Base-by-base conservation (phyloP, 2,329 filamentous ascomycete species). In the Bimuria novae-zelandiae region DNA sequence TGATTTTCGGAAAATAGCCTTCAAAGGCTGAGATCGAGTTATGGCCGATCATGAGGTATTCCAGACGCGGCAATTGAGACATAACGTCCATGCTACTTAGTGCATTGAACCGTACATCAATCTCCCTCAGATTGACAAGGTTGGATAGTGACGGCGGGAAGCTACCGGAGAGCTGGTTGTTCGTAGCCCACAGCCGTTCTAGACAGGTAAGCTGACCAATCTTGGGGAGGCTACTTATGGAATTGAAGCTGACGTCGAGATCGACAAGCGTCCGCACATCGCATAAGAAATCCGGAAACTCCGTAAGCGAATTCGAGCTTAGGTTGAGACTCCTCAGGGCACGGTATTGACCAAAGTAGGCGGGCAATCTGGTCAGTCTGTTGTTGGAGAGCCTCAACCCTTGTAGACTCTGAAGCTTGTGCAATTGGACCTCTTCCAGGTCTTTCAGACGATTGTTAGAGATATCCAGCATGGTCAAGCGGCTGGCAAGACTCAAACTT, bases 381-480 rank as follows among this genome's bases (percentile, higher is more conserved):
- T 99, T 99, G 75, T 97, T 99, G 57, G 93, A 90, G 60, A 99
- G 79, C 67, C 94, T 96, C 64, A 99, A 82, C 73, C 93, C 96
- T 52, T 96, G 82, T 32, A 99, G 79, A 19, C 88, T 87, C 17
- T 83, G 82, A 12, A 97, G 77, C 48, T 84, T 85, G 60, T 90
- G 83, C 33, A 99, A 81, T 52, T 94, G 88, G 3, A 91, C 90
- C 63, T 93, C 86, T 48, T 96, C 90, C 35, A 99, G 79, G 59
- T 93, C 85, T 66, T 97, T 92, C 19, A 99, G 76, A 52, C 89
- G 83, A 69, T 99, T 99, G 74, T 97, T 97, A 2, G 93, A 97
- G 3, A 97, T 87, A 70, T 99, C 94, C 56, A 99, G 82, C 67
- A 91, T 92, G 0, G 91, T 96, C 63, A 99, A 80, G 56, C 86